Evolutionary conservation across 495 filamentous ascomycete genomes (phyloP).

Genomic region (Penicillium turbatum): DNA sequence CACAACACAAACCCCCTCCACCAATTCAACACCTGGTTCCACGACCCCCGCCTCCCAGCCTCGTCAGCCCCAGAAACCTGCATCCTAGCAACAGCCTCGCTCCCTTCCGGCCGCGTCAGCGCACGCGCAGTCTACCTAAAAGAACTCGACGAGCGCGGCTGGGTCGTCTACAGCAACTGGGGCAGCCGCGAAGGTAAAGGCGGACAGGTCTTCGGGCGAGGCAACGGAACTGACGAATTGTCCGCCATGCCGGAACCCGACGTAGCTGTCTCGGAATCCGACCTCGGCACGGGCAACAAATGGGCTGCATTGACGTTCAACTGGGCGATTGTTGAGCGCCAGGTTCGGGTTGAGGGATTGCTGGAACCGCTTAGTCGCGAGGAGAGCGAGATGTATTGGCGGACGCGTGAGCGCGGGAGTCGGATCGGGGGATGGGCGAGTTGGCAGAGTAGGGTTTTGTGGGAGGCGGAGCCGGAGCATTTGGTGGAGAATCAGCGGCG

Average conservation of each 20-base stretch:
- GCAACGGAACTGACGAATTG: not conserved
- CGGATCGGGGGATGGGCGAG: constrained; percentile 93
- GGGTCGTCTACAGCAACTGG: constrained; percentile 92
- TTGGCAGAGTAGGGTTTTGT: constrained; percentile 71
- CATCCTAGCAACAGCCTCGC: constrained; percentile 78
- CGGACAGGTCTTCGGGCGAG: constrained; percentile 37
- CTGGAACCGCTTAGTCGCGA: constrained; percentile 60
- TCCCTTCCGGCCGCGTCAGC: constrained; percentile 81
- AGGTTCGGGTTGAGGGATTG: constrained; percentile 78
- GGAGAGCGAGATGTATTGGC: constrained; percentile 85
- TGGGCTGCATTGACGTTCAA: constrained; percentile 44
- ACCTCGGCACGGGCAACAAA: constrained; percentile 31
- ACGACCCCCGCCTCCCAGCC: constrained; percentile 53
- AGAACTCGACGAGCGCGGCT: constrained; percentile 63
- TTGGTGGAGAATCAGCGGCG: constrained; percentile 26
- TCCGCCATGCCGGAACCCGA: constrained; percentile 29
- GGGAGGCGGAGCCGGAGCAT: constrained; percentile 32
- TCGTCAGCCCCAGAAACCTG: constrained; percentile 66
- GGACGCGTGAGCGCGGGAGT: constrained; percentile 71
- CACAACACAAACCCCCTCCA: constrained; percentile 54
- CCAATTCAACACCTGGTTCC: constrained; percentile 89
- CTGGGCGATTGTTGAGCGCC: constrained; percentile 70
- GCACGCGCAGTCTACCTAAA: constrained; percentile 90
- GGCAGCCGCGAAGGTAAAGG: constrained; percentile 55
- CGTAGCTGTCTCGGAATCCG: not conserved